Evolutionary conservation across 768 basidiomycete genomes (phyloP), one percentile per base, ranked within the genome.

Genomic region (Pleurotus platypus): DNA sequence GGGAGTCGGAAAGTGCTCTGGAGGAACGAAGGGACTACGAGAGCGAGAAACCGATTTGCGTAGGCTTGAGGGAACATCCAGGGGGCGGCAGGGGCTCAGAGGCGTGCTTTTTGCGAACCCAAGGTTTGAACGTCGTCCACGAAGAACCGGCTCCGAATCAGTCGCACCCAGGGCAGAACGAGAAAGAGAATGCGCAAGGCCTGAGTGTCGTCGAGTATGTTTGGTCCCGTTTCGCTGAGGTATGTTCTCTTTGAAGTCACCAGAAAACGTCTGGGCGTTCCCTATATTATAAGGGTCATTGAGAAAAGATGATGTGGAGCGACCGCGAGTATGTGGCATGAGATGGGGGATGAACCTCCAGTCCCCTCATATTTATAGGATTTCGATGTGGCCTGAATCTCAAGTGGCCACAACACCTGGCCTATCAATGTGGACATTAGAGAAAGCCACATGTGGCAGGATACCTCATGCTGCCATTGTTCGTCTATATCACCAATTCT

Each of bases 381-480:
- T 8, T 9, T n/a, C 6, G 5, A 35, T 35, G 35, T 50, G 49
- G 47, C 8, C 5, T n/a, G 11, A 35, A 35, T 35, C 30, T 35
- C 30, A 35, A 35, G 30, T 35, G 18, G n/a, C 15, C 11, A 39
- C 39, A 37, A 24, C 46, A 48, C 13, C 16, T 24, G 27, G 38
- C 18, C 30, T 30, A 30, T 42, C 51, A 20, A 45, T 45, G n/a
- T 39, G 30, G 30, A 35, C 30, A 11, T 35, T 3, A 35, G 30
- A 35, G 11, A n/a, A 35, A 15, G 38, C 39, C 51, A 54, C 46
- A 48, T 15, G 24, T 18, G 27, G 39, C 12, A 49, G 22, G 15
- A 37, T n/a, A 35, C 49, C 49, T 51, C 49, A 13, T 51, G 51
- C 39, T 11, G 38, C 12, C 51, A 54, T 54, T 54, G 51, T 54